Base-by-base conservation (phyloP, 306 rosid genomes). In the Quercus ilex region DNA sequence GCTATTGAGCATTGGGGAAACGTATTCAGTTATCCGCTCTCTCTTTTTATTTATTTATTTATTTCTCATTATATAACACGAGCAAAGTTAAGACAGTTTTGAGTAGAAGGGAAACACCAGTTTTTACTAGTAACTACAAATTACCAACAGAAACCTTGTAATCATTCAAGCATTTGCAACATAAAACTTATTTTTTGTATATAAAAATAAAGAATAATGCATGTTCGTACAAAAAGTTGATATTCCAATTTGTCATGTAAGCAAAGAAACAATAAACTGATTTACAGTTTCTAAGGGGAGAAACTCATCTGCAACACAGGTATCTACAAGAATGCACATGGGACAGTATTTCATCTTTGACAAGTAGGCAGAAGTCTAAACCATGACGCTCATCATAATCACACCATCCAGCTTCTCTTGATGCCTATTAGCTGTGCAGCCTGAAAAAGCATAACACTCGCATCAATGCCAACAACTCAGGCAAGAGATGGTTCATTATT, bases 231-330 rank as follows among this genome's bases (percentile, higher is more conserved):
- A 84, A 75, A 55, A 52, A 83, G 74, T 80, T 74, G 85, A 82
- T 83, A 84, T 83, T 85, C 86, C 85, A 80, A 80, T 78, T 83
- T 75, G 80, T 79, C 71, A 85, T 77, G 80, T 83, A 69, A 76
- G 88, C 82, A 84, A 62, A 74, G 56, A 86, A 83, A 86, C 33
- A 85, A 80, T 59, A 79, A 65, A 53, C 60, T 55, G 77, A 89
- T 92, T 90, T 93, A 91, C 97, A 93, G 96, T 91, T 88, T 91
- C 93, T 84, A 89, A 91, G 99, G 85, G 92, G 85, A 93, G 96
- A 90, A 87, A 95, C 99, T 95, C 99, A 95, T 91, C 99, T 95
- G 97, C 92, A 88, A 92, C 88, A 85, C 79, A 81, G 86, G 82
- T 74, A 84, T 85, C 97, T 85, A 94, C 85, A 90, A 90, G 93